phyloP scores from a whole-genome alignment of 768 basidiomycete genomes.

The Cystofilobasidium ferigula region DNA sequence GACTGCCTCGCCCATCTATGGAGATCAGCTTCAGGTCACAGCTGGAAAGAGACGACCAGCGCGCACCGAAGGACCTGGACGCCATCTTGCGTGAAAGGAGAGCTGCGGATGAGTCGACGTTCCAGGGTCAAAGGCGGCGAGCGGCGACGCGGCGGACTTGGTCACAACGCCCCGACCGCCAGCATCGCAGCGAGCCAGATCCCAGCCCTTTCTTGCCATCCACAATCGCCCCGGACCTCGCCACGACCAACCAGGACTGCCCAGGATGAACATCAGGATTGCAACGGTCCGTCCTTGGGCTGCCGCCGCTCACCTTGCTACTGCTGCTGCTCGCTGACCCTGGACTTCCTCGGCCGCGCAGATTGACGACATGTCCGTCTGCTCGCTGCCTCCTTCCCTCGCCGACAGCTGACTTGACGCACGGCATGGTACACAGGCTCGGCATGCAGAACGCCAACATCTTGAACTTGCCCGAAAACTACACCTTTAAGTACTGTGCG shows the following conservation, averaged over 20 bases:
- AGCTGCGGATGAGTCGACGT: neutral
- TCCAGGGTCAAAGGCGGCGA: neutral
- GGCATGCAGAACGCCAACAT: slow-evolving; percentile 93
- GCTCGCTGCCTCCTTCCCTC: neutral
- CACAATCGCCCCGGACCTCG: too few species aligned
- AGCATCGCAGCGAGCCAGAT: neutral
- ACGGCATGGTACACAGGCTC: slow-evolving; percentile 29
- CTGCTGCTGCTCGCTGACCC: neutral
- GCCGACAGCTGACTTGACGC: neutral
- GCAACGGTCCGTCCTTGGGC: slow-evolving; percentile 40
- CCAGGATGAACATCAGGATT: slow-evolving; percentile 40
- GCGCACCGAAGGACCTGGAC: slow-evolving; percentile 14
- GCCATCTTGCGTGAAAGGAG: neutral
- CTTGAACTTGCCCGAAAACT: slow-evolving; percentile 86
- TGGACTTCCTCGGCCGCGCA: slow-evolving; percentile 33
- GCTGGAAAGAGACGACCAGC: neutral
- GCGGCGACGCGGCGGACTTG: neutral
- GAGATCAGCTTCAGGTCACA: neutral
- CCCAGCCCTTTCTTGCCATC: neutral
- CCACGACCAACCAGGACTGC: neutral
- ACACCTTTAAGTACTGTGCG: slow-evolving; percentile 55
- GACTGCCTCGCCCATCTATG: slow-evolving; percentile 44
- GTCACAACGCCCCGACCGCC: neutral
- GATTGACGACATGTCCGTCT: slow-evolving; percentile 60
- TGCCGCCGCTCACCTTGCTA: neutral